phyloP scores from a whole-genome alignment of 768 basidiomycete genomes.

The Mycena pura region DNA sequence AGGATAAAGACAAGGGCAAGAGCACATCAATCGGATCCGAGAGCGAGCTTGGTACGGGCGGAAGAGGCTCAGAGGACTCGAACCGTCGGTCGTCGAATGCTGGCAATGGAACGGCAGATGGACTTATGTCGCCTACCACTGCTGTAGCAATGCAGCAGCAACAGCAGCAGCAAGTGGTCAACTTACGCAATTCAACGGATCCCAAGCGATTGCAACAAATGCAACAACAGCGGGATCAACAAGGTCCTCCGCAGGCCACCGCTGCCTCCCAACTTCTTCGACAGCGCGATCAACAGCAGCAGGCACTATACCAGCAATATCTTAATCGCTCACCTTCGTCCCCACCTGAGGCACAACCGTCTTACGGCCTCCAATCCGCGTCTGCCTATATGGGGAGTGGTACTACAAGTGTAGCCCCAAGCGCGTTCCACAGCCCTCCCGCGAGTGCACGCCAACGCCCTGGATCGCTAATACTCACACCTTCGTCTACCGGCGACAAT shows the following conservation, averaged over 20 bases:
- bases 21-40: constrained; percentile 57
- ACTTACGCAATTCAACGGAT: constrained; percentile 36
- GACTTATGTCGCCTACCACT: constrained; percentile 59
- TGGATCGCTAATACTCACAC: constrained; percentile 76
- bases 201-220: constrained; percentile 31
- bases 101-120: constrained; percentile 32
- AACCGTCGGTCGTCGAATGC: constrained; percentile 46
- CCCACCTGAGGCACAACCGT: constrained; percentile 74
- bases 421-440: constrained; percentile 45
- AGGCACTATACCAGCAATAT: constrained; percentile 87
- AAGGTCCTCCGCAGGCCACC: constrained; percentile 39
- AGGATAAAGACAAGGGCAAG: constrained; percentile 71
- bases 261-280: constrained; percentile 75
- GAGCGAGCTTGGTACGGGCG: constrained; percentile 48
- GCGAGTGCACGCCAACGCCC: constrained; percentile 68
- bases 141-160: constrained; percentile 65
- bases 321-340: constrained; percentile 86
- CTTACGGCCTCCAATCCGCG: constrained; percentile 79
- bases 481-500: constrained; percentile 65
- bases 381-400: constrained; percentile 57
- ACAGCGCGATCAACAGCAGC: constrained; percentile 88
- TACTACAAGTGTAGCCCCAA: constrained; percentile 35
- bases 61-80: constrained; percentile 68
- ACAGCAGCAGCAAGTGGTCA: constrained; percentile 47
- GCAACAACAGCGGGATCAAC: constrained; percentile 32